Evolutionary conservation across 352 stramenopile genomes (phyloP).

Genomic region (Lagenidium giganteum): DNA sequence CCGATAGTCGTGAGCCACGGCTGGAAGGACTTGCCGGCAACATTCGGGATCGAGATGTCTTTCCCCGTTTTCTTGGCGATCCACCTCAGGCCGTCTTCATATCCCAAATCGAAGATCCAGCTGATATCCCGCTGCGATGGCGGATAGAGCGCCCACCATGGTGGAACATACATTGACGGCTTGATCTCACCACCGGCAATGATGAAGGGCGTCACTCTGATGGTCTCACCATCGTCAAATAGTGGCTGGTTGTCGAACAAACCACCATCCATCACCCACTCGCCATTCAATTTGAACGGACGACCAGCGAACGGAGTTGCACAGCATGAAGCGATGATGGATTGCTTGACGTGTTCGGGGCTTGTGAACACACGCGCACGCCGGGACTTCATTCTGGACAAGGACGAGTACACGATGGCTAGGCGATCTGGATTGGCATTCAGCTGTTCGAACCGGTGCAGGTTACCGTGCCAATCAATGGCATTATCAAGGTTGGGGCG

Average conservation of each 20-base stretch:
- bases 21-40: no score
- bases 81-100: constrained; percentile 20
- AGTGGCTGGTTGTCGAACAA: constrained; percentile 23
- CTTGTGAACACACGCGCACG: constrained; percentile 22
- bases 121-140: constrained; percentile 19
- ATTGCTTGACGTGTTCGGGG: constrained; percentile 12
- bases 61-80: no score
- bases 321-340: constrained; percentile 29
- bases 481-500: constrained; percentile 18
- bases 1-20: no score
- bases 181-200: constrained; percentile 30
- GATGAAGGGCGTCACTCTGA: constrained; percentile 27
- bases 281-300: constrained; percentile 23
- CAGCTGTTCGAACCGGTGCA: constrained; percentile 12
- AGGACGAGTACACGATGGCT: constrained; percentile 23
- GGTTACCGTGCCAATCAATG: constrained; percentile 7
- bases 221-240: constrained; percentile 14
- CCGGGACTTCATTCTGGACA: constrained; percentile 15
- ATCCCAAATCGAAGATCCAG: constrained; percentile 30
- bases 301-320: constrained; percentile 10
- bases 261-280: constrained; percentile 30
- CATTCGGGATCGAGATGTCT: no score
- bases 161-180: constrained; percentile 33
- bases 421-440: constrained; percentile 9
- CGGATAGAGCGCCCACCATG: constrained; percentile 40